Evolutionary conservation across 352 stramenopile species (phyloP), one percentile per base, ranked within the genome.

Genomic region (Phytophthora sojae): DNA sequence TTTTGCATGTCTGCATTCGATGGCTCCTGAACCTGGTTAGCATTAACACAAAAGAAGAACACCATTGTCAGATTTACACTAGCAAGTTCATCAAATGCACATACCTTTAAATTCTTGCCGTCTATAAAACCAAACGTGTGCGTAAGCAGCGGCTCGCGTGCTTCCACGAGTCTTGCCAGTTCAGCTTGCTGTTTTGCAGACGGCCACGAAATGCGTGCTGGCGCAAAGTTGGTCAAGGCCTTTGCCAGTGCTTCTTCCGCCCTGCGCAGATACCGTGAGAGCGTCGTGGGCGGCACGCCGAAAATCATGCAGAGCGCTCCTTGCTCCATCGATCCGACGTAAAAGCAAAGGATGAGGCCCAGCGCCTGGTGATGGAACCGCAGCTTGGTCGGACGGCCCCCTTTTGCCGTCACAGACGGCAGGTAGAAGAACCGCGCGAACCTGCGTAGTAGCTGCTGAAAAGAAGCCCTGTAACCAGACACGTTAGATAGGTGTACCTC

Each of bases 11-110:
- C 44, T 25, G 19, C 44, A 51, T 51, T 25, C 19, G 44, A 51
- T 21, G 44, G 64, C 62, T 66, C 47, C 64, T 71, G 14, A 37
- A 44, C 23, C 64, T 57, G 44, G 37, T 45, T 2, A 45, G 37
- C 37, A 45, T 45, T 45, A 45, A 19, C 37, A n/a, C 37, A 45
- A 45, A 45, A 32, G 29, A 32, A 32, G 29, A 45, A 19, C 6
- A 45, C 6, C 37, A 45, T 45, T 6, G 37, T 19, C 14, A 45
- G 11, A 45, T 45, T 45, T 45, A 45, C 37, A 4, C 37, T 7
- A 45, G 37, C n/a, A 45, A 45, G 37, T 7, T 2, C 37, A 45
- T 45, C 37, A n/a, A 45, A 19, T 6, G 14, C 37, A 45, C 37
- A 45, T 45, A 45, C 37, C 37, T 6, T 45, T 6, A 45, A 45